These are phyloP conservation scores for Diplocarpon mali DNA, from an alignment of 2,329 filamentous ascomycete species.

Conservation along the genomic window DNA sequence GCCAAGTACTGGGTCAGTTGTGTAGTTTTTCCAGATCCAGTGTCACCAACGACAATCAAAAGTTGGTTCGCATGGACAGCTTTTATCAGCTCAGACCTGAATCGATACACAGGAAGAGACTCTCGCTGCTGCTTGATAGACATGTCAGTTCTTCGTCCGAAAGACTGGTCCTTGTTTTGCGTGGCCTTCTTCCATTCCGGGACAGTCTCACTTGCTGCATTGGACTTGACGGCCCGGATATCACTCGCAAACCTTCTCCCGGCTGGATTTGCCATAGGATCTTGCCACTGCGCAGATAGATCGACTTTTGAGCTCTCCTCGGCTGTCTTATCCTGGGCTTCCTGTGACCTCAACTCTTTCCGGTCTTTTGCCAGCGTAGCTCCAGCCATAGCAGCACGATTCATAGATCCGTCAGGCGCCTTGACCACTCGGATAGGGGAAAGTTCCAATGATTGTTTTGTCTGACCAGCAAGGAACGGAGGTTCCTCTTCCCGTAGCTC, in stretches of 20 bases:
- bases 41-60: constrained; percentile 92
- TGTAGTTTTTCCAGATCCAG: constrained; percentile 93
- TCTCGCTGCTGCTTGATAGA: constrained; percentile 94
- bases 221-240: constrained; percentile 54
- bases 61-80: constrained; percentile 83
- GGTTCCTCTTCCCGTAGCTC: constrained; percentile 95
- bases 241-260: constrained; percentile 85
- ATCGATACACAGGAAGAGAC: constrained; percentile 77
- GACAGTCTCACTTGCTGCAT: constrained; percentile 52
- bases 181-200: constrained; percentile 90
- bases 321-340: constrained; percentile 66
- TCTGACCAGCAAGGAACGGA: constrained; percentile 90
- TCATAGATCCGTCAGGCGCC: constrained; percentile 95
- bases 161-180: constrained; percentile 65
- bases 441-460: constrained; percentile 87
- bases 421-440: constrained; percentile 96
- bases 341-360: constrained; percentile 78
- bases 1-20: constrained; percentile 92
- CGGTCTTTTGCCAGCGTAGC: constrained; percentile 81
- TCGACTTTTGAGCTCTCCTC: constrained; percentile 70
- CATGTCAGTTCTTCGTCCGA: constrained; percentile 80
- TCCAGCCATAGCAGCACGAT: constrained; percentile 89
- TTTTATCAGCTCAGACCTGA: constrained; percentile 77
- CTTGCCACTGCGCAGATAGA: constrained; percentile 84
- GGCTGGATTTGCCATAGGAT: constrained; percentile 84